Base-by-base conservation (phyloP, 1,284 basidiomycete genomes). In the Boletus semigastroideus region DNA sequence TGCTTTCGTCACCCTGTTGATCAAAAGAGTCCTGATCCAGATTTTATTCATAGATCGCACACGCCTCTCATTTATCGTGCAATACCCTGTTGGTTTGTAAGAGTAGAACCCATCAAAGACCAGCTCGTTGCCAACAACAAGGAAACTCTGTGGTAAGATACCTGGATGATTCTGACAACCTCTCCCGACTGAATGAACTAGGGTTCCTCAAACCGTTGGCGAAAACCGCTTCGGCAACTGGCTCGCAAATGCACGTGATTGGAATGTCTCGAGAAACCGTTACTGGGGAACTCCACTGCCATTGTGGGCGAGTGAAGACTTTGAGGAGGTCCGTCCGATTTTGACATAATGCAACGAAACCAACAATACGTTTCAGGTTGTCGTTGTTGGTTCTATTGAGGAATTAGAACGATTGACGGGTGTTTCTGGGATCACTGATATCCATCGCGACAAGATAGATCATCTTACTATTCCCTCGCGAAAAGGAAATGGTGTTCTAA, bases 221-320 rank as follows among this genome's bases (percentile, higher is more conserved):
- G 95, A 98, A 55, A 86, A 90, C 59, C 83, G 96, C 46, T 99
- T 99, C 67, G 94, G 94, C 25, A 96, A 92, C 71, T 99, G 97
- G 97, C 78, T 99, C 53, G 87, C 91, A 46, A 98, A 97, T 71
- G 97, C 97, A 12, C 84, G 96, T 31, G 97, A 99, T 69, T 99
- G 97, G 97, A 99, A 98, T 70, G 82, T 99, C 58, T 97, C 94
- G n/a, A 82, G 97, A 58, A 99, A 99, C 78, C 84, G 97, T 53
- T 99, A 98, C 72, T 99, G 96, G 96, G 97, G 96, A 41, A 99
- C 96, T 8, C 97, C 97, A 8, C 87, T 99, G 56, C 97, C 97
- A 10, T 76, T 99, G 34, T 99, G 97, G 97, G 93, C 79, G 30
- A 95, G 90, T 63, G 93, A 96, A 3, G 96, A 99, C 72, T 78